Evolutionary conservation across 2,329 filamentous ascomycete species (phyloP).

Genomic region (Pseudogymnoascus sp.): DNA sequence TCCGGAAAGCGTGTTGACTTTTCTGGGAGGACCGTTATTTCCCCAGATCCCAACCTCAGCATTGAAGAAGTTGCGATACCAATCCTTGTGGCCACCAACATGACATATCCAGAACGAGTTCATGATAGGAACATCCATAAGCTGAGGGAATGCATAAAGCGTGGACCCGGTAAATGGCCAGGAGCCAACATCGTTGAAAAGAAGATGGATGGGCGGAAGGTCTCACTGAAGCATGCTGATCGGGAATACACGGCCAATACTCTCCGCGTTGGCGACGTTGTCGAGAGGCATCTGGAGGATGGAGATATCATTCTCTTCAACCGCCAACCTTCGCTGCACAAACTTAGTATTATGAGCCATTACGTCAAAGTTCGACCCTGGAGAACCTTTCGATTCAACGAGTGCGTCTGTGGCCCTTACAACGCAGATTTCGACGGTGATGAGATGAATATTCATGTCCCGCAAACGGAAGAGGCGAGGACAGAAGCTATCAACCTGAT

Average conservation of each 20-base stretch:
- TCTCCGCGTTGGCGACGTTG: slow-evolving; percentile 75
- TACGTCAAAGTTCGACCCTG: slow-evolving; percentile 87
- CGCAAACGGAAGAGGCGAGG: slow-evolving; percentile 92
- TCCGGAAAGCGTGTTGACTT: slow-evolving; percentile 99
- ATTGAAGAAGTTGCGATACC: slow-evolving; percentile 94
- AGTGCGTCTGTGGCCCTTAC: slow-evolving; percentile 96
- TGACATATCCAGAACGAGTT: slow-evolving; percentile 89
- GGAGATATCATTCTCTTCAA: slow-evolving; percentile 97
- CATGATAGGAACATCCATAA: slow-evolving; percentile 81
- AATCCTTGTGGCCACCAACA: slow-evolving; percentile 83
- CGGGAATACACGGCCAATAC: slow-evolving; percentile 63
- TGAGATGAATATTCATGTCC: slow-evolving; percentile 98
- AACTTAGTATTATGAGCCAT: slow-evolving; percentile 96
- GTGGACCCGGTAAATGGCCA: slow-evolving; percentile 73
- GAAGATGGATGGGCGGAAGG: slow-evolving; percentile 60
- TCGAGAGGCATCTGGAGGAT: slow-evolving; percentile 91
- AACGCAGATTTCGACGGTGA: slow-evolving; percentile 99
- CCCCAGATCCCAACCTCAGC: slow-evolving; percentile 86
- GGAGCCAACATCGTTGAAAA: slow-evolving; percentile 80
- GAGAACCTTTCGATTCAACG: slow-evolving; percentile 92
- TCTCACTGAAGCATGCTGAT: slow-evolving; percentile 68
- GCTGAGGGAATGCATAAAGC: slow-evolving; percentile 63
- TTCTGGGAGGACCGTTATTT: slow-evolving; percentile 94
- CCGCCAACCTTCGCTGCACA: slow-evolving; percentile 93
- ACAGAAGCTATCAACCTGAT: slow-evolving; percentile 93